Base-by-base conservation (phyloP, 148 eudicot genomes). In the Vaccinium darrowii region DNA sequence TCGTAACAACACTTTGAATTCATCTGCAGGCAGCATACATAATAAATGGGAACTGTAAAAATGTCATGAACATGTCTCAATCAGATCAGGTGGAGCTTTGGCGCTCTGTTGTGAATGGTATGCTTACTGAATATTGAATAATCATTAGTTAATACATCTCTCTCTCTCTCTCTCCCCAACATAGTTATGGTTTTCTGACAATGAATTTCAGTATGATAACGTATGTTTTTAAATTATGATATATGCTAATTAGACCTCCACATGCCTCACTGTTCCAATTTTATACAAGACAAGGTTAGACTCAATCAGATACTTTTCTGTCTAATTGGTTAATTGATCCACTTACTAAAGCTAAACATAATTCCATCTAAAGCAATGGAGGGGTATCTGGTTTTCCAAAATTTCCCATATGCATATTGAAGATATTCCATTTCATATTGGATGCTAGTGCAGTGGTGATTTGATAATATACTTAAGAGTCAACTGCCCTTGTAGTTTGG, bases 1-100 rank as follows among this genome's bases (percentile, higher is more conserved):
- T 71, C 6, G 72, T 73, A 25, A 23, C 85, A 60, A 10, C 52
- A 54, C 23, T 67, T 69, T 76, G 36, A 10, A 81, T 16, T 83
- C 76, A 23, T 85, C 81, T 88, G 58, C 95, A 96, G 99, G 99
- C 98, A 71, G 97, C 94, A 81, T 96, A 93, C 79, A 91, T 96
- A 79, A 93, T 96, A 74, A 91, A 85, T 85, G 99, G 99, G 33
- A 96, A 91, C 90, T 92, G 98, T 93, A 95, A 97, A 88, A 95
- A 93, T 90, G 89, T 97, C 53, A 97, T 97, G 99, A 93, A 93
- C 90, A 92, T 95, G 98, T 95, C 99, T 71, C 98, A 97, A 85
- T 83, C 91, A 81, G 99, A 97, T 90, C 98, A 97, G 85, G 74
- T 86, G 83, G 98, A 94, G 60, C 92, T 97, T 86, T 97, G 99